Conservation (phyloP, 768 basidiomycete genomes). For the Russula virescens region DNA sequence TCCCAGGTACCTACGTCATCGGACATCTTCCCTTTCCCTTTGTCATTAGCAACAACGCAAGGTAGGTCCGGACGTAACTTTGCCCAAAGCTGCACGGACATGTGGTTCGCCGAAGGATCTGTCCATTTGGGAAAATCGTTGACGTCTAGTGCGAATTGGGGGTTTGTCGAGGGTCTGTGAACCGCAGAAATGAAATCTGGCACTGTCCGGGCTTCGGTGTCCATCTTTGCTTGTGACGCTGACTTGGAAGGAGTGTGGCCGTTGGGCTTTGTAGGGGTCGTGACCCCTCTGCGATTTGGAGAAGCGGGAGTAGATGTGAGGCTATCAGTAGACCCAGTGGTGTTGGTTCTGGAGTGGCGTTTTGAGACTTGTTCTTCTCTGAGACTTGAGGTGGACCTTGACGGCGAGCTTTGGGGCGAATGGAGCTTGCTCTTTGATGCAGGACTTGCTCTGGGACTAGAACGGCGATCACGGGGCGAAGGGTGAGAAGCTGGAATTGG, state of each 20-base stretch:
- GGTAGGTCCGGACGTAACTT: slow-evolving; percentile 27
- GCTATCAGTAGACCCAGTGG: not conserved
- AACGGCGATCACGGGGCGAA: not conserved
- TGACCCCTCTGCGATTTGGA: not conserved
- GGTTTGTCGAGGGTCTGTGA: slow-evolving; percentile 82
- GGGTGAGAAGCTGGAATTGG: not conserved
- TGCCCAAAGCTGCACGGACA: slow-evolving; percentile 59
- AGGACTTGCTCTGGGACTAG: slow-evolving; percentile 11
- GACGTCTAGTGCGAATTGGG: slow-evolving; percentile 59
- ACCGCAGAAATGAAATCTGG: slow-evolving; percentile 75
- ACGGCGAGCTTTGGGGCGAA: not conserved
- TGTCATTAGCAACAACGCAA: not conserved
- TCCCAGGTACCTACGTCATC: slow-evolving; percentile 25
- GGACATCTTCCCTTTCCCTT: slow-evolving; percentile 17
- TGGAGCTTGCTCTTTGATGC: slow-evolving; percentile 8
- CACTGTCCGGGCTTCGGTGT: slow-evolving; percentile 25
- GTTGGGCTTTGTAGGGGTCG: not conserved
- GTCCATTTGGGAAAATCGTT: slow-evolving; percentile 51
- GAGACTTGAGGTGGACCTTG: not conserved
- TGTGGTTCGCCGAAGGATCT: slow-evolving; percentile 44
- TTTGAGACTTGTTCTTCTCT: slow-evolving; percentile 10
- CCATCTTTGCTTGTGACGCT: not conserved
- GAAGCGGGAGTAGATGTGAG: slow-evolving; percentile 2
- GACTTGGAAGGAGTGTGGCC: slow-evolving; percentile 8
- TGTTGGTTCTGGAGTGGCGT: slow-evolving; percentile 3